Evolutionary conservation across 192 early-diverging fungal species (phyloP), one percentile per base, ranked within the genome.

Genomic region (Linnemannia schmuckeri): DNA sequence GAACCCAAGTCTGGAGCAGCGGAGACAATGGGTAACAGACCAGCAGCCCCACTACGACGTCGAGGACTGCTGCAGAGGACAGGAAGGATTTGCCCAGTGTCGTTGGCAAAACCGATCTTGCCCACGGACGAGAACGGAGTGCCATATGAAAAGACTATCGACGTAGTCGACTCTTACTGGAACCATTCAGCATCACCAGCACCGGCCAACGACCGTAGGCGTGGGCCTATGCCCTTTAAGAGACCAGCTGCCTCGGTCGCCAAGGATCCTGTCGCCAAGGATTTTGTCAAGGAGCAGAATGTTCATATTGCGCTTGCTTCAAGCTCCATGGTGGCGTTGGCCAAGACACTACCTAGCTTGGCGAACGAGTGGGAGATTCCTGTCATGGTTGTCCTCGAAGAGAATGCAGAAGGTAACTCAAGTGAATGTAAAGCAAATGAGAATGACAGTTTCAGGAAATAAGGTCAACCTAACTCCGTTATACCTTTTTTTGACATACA

Each of bases 101-200:
- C 85, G 5, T 22, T 87, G 30, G 47, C 76, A 18, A 81, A 74
- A 38, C 85, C 85, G 9, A 81, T 77, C 17, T 87, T 76, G 79
- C 85, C 85, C 0, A 87, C 85, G 20, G 79, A 87, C 35, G 85
- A 87, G 8, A 78, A 87, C 46, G 85, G 85, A 40, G 85, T 87
- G 3, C 85, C 85, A 0, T 75, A 70, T 37, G 85, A 87, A 18
- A 81, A 73, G 54, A n/a, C 55, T 0, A 78, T 87, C 12, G 85
- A 81, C 20, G 76, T 87, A 4, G 38, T 49, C 55, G 79, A 70
- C 47, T 44, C 55, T 13, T 87, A 87, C 57, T 87, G 80, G 79
- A 55, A 20, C 6, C 35, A 46, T 9, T 47, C 33, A 17, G 38
- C 41, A 33, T 55, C 54, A 8, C 6, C 55, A 18, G 46, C 74